Conservation (phyloP, 352 stramenopile species). For the Phytophthora kernoviae region DNA sequence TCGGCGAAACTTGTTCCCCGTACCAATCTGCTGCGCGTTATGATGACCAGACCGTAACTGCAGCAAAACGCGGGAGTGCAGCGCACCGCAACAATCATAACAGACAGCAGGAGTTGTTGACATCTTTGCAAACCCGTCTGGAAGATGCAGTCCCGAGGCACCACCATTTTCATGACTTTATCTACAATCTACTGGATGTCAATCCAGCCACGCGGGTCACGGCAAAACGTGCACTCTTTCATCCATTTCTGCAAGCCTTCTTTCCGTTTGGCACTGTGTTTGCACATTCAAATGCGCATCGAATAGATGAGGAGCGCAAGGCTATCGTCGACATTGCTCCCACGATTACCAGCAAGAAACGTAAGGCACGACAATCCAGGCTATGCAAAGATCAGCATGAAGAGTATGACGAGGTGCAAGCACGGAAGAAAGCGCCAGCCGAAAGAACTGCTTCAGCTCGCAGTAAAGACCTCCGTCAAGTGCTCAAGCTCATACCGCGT, state of each 20-base stretch:
- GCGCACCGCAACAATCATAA: constrained; percentile 5
- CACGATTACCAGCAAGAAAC: constrained; percentile 17
- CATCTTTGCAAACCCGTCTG: constrained; percentile 30
- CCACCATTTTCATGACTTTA: constrained; percentile 56
- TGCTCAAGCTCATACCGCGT: constrained; percentile 35
- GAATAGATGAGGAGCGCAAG: constrained; percentile 7
- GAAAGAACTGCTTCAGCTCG: constrained; percentile 24
- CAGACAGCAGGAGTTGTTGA: constrained; percentile 8
- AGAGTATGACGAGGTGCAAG: constrained; percentile 5
- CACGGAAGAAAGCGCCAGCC: constrained; percentile 21
- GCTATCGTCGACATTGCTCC: background rate
- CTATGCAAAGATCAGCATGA: constrained; percentile 3
- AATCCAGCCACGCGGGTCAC: constrained; percentile 50
- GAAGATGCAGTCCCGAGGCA: constrained; percentile 33
- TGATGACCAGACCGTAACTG: constrained; percentile 1
- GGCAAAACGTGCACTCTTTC: constrained; percentile 56
- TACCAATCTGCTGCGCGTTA: constrained; percentile 41
- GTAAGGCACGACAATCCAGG: constrained; percentile 16
- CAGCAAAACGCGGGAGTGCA: constrained; percentile 1
- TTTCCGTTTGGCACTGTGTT: constrained; percentile 76
- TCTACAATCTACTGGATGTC: constrained; percentile 53
- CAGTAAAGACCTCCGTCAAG: constrained; percentile 35
- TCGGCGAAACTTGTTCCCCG: constrained; percentile 23
- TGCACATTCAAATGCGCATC: constrained; percentile 10
- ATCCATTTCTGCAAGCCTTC: constrained; percentile 72